These are phyloP conservation scores for Haplosporangium sp. DNA, from an alignment of 371 early-diverging fungal genomes.

Conservation along the genomic window DNA sequence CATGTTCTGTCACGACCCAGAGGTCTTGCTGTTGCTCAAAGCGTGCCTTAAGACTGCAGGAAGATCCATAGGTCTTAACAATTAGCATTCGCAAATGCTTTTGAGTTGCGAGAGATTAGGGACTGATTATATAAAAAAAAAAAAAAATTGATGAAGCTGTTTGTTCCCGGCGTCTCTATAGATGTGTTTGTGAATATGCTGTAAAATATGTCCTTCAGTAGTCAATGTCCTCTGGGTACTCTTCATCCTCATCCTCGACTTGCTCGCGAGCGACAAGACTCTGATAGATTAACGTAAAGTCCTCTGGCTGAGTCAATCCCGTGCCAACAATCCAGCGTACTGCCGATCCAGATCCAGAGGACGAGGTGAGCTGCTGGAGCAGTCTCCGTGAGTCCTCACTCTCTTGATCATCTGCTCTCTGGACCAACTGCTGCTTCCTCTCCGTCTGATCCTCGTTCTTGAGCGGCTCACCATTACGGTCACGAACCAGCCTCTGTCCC, in stretches of 20 bases:
- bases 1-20: constrained; percentile 67
- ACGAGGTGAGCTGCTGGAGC: constrained; percentile 8
- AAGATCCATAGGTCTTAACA: constrained; percentile 60
- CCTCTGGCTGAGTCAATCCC: constrained; percentile 35
- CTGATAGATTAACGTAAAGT: constrained; percentile 32
- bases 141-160: not conserved
- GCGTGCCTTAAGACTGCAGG: constrained; percentile 68
- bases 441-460: not conserved
- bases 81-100: not conserved
- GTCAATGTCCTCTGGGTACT: constrained; percentile 4
- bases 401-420: not conserved
- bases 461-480: too few relatives aligned
- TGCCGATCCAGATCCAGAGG: constrained; percentile 5
- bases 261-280: constrained; percentile 22
- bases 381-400: not conserved
- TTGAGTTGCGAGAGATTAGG: not conserved
- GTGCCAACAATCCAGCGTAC: constrained; percentile 44
- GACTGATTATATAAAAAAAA: not conserved
- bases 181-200: too few relatives aligned
- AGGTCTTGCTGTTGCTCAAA: constrained; percentile 66
- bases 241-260: constrained; percentile 13
- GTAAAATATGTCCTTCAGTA: not conserved
- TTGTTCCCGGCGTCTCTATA: too few relatives aligned
- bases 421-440: not conserved
- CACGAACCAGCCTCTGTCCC: not conserved